These are phyloP conservation scores for Geotrichum histeridarum DNA, from an alignment of 1,139 yeast genomes.

Conservation along the genomic window DNA sequence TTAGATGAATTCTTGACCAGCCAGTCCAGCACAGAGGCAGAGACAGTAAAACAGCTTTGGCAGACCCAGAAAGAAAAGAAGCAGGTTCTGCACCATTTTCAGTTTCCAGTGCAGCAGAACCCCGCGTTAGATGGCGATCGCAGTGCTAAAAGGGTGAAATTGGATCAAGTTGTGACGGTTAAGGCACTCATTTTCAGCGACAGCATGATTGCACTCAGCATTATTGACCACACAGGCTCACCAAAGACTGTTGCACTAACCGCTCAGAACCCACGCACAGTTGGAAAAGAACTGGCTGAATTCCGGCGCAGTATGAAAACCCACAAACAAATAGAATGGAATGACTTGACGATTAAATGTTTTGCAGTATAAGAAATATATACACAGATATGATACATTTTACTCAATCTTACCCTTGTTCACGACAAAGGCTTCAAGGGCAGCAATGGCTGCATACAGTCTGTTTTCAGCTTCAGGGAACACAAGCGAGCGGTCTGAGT, in stretches of 20 bases:
- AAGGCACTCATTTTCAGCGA: not conserved
- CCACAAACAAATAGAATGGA: not conserved
- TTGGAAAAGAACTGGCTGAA: not conserved
- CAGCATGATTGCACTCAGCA: not conserved
- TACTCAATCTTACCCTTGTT: conserved; percentile 57
- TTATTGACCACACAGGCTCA: not conserved
- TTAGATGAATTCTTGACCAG: not conserved
- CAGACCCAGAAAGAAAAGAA: not conserved
- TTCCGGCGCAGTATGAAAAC: not conserved
- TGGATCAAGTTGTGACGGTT: no score
- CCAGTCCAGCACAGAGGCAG: not conserved
- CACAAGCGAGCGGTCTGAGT: conserved; percentile 75
- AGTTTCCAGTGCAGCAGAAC: no score
- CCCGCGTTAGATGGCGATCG: no score
- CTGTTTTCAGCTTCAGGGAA: conserved; percentile 96
- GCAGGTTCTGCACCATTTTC: no score
- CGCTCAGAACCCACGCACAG: not conserved
- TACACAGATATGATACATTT: not conserved
- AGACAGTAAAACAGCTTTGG: not conserved
- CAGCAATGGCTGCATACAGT: conserved; percentile 93
- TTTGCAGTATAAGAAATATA: not conserved
- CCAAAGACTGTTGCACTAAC: no score
- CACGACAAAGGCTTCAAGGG: conserved; percentile 78
- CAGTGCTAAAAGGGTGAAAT: no score
- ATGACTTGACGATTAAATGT: not conserved